Base-by-base conservation (phyloP, 1,284 basidiomycete genomes). In the Trichosporon inkin region DNA sequence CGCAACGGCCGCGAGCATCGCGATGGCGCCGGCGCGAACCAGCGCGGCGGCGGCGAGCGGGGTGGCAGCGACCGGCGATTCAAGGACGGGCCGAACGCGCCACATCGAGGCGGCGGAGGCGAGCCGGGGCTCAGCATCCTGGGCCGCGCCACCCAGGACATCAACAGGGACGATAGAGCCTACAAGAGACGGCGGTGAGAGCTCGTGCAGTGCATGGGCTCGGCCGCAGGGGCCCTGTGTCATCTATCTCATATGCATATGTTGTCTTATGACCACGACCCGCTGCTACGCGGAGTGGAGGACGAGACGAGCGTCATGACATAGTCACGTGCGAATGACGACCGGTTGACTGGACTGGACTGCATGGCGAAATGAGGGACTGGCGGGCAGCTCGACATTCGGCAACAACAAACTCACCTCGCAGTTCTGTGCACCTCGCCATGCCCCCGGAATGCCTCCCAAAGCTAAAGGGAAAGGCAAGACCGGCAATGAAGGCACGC, bases 201-300 rank as follows among this genome's bases (percentile, higher is more conserved):
- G 44, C 24, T 49, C 44, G 2, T 13, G 22, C 22, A 49, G 16
- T 3, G 44, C 24, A 28, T 22, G 28, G 16, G 36, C 36, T 14
- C 3, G 6, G 7, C 10, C 16, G 22, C n/a, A 10, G 44, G 11
- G 44, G 44, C 16, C 44, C 44, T 49, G 22, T 49, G 44, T 49
- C 19, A 49, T 49, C 44, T 49, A 49, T 22, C 28, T 49, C 44
- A 49, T 49, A 49, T 49, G 44, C 44, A 49, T 49, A 49, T 49
- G 44, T 49, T 49, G 44, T 49, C 44, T 49, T 49, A 49, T 22
- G 14, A 28, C 3, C 17, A n/a, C 38, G 16, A 32, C 28, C 28
- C 8, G 28, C 28, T 32, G n/a, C n/a, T n/a, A n/a, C n/a, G n/a
- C 8, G 8, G 28, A 32, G 5, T 32, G 28, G 5, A 32, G 28